A percentile compares a stretch with the other conserved stretches of the same genome.
These are phyloP conservation scores for Ceratocystis lukuohia DNA, from an alignment of 2,329 filamentous ascomycete species.

Conservation along the genomic window DNA sequence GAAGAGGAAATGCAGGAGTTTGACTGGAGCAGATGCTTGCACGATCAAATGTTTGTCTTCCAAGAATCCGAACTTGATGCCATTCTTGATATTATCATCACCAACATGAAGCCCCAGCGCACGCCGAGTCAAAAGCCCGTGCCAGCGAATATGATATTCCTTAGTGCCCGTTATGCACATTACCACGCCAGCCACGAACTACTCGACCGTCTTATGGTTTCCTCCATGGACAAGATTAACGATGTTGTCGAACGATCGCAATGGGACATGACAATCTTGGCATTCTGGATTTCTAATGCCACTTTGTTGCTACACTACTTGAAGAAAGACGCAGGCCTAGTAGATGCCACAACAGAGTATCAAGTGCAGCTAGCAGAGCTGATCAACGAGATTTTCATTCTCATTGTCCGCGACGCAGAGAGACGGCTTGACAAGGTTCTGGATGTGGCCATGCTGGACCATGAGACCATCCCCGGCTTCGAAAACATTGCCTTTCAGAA, in stretches of 20 bases:
- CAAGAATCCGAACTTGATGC: conserved; percentile 84
- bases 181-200: conserved; percentile 86
- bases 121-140: conserved; percentile 96
- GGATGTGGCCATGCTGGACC: conserved; percentile 86
- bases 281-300: conserved; percentile 97
- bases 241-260: conserved; percentile 89
- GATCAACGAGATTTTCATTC: conserved; percentile 95
- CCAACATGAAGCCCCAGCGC: conserved; percentile 91
- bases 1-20: conserved; percentile 80
- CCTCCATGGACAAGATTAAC: conserved; percentile 92
- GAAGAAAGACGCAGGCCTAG: conserved; percentile 78
- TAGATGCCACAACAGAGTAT: conserved; percentile 72
- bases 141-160: conserved; percentile 90
- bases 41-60: conserved; percentile 99
- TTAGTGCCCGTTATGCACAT: conserved; percentile 89
- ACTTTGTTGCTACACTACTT: conserved; percentile 91
- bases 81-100: conserved; percentile 91
- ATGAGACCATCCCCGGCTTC: conserved; percentile 94
- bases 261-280: conserved; percentile 99
- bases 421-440: conserved; percentile 90
- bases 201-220: conserved; percentile 63
- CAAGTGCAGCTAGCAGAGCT: conserved; percentile 87
- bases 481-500: conserved; percentile 96
- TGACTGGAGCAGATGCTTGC: conserved; percentile 83
- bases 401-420: conserved; percentile 93